These are phyloP conservation scores for Cyberlindnera xishuangbannaensis DNA, from an alignment of 805 yeast species.

Conservation along the genomic window DNA sequence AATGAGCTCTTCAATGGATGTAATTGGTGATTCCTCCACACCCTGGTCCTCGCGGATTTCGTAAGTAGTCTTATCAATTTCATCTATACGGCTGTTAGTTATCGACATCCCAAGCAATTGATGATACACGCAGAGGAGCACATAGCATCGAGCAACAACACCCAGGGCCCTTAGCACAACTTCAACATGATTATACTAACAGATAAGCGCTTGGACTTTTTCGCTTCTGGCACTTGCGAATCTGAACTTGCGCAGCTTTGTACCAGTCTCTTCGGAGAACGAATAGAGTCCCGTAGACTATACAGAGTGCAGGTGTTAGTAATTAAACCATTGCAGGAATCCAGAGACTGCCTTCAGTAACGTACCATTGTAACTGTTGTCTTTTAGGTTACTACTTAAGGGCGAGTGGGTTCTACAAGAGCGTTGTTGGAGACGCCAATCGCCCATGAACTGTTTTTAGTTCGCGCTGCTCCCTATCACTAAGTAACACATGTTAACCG, in stretches of 20 bases:
- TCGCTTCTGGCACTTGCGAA: slow-evolving; percentile 62
- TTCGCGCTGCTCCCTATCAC: no score
- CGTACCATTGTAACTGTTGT: slow-evolving; percentile 3
- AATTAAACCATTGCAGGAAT: neutral
- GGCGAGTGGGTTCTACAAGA: no score
- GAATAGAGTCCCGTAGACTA: slow-evolving; percentile 54
- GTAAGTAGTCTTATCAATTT: slow-evolving; percentile 50
- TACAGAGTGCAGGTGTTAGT: neutral
- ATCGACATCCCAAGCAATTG: no score
- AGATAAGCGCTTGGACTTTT: slow-evolving; percentile 55
- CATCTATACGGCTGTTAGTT: slow-evolving; percentile 36
- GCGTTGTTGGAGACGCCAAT: no score
- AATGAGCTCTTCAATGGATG: slow-evolving; percentile 51
- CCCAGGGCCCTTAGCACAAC: no score
- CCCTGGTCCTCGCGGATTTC: slow-evolving; percentile 45
- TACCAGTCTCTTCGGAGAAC: slow-evolving; percentile 54
- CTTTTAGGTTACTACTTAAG: no score
- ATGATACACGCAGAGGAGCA: no score
- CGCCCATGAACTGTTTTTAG: no score
- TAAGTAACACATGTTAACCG: no score
- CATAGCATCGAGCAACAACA: no score
- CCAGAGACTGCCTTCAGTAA: neutral
- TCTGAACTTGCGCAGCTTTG: slow-evolving; percentile 64
- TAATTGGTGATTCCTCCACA: slow-evolving; percentile 35
- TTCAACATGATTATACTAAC: no score